Evolutionary conservation across 1,139 yeast genomes (phyloP).

Genomic region (Yamadazyma kanchanaburiensis): DNA sequence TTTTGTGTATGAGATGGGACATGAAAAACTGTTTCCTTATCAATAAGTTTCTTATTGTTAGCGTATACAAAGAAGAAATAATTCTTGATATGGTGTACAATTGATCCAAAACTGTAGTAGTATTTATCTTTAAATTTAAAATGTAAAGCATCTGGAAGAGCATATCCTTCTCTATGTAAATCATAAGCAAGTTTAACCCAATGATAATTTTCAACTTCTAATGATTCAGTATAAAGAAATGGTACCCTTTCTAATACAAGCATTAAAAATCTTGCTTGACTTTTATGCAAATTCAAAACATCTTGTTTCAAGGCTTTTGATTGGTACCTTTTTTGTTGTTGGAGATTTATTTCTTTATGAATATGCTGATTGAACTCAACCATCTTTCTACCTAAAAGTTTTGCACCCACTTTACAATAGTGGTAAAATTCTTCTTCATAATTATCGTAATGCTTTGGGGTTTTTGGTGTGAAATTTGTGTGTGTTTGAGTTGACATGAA

Average conservation of each 20-base stretch:
- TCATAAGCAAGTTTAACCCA: constrained; percentile 16
- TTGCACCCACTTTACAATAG: neutral
- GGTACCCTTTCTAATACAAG: constrained; percentile 12
- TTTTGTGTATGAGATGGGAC: no score
- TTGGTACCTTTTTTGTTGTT: neutral
- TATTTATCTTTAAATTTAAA: constrained; percentile 12
- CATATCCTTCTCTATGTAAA: constrained; percentile 9
- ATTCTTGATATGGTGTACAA: constrained; percentile 14
- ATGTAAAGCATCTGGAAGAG: constrained; percentile 16
- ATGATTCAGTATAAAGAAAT: constrained; percentile 11
- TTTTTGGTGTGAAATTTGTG: no score
- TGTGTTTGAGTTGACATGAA: no score
- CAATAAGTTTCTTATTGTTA: constrained; percentile 3
- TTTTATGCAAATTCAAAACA: no score
- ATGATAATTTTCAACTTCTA: constrained; percentile 13
- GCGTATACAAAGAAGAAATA: constrained; percentile 11
- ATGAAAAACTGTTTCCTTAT: no score
- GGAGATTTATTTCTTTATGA: neutral
- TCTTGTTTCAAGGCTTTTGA: no score
- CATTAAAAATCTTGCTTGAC: constrained; percentile 3
- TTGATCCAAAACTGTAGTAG: constrained; percentile 14
- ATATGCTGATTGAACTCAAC: neutral
- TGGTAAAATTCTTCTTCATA: constrained; percentile 1
- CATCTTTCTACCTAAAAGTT: neutral
- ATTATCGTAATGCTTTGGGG: neutral